Percentiles rank a stretch among this genome's conserved stretches.
Conservation (phyloP, 495 filamentous ascomycete species). For the Lasiosphaeriaceae sp. region DNA sequence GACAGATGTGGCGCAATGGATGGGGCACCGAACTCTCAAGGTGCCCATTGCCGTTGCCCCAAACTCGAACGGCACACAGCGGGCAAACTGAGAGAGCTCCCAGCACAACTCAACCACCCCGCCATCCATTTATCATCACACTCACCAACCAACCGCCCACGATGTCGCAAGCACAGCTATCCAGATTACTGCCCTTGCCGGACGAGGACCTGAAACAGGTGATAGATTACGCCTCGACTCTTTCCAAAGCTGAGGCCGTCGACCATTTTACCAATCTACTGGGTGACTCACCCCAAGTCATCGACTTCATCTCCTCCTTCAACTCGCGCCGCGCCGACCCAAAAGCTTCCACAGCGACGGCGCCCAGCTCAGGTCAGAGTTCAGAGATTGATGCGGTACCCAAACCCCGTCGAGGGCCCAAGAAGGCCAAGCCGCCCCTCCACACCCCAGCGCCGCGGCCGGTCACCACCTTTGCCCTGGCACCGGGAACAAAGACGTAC, state of each 20-base stretch:
- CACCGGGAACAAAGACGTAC: conserved; percentile 31
- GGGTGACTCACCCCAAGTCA: conserved; percentile 75
- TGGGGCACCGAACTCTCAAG: too few relatives aligned
- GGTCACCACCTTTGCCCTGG: conserved; percentile 49
- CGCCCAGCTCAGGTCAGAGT: conserved; percentile 18
- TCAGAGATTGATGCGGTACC: conserved; percentile 32
- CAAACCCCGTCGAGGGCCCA: conserved; percentile 24
- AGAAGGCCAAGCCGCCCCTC: conserved; percentile 58
- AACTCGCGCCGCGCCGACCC: conserved; percentile 64
- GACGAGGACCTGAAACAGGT: conserved; percentile 78
- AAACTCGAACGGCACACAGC: too few relatives aligned
- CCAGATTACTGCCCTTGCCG: conserved; percentile 75
- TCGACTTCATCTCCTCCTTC: conserved; percentile 92
- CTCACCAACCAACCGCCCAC: not conserved
- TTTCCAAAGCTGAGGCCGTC: conserved; percentile 67
- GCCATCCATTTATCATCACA: not conserved
- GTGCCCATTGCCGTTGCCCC: too few relatives aligned
- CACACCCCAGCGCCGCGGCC: conserved; percentile 63
- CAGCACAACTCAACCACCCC: not conserved
- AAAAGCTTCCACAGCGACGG: conserved; percentile 15
- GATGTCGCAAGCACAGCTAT: conserved; percentile 66
- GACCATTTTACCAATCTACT: conserved; percentile 85
- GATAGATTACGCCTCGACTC: conserved; percentile 68
- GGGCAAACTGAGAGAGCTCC: too few relatives aligned
- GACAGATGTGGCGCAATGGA: too few relatives aligned